A percentile compares a stretch with the other conserved stretches of the same genome.
Evolutionary conservation across 371 early-diverging fungal species (phyloP).

Genomic region (Mucor plumbeus): DNA sequence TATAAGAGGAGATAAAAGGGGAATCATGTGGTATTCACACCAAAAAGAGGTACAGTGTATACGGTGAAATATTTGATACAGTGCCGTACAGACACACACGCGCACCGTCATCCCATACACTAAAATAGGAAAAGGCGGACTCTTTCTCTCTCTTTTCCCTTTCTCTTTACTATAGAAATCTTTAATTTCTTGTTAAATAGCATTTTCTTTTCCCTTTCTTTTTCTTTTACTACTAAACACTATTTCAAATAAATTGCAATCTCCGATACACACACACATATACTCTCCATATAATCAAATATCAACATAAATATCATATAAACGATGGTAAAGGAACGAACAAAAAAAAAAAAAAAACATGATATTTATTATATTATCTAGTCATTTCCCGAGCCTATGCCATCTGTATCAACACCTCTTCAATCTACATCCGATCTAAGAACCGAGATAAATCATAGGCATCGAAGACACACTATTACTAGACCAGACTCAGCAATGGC

Average conservation of each 20-base stretch:
- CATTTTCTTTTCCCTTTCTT: slow-evolving; percentile 7
- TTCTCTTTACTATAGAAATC: too few species aligned
- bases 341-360: neutral
- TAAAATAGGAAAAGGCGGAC: slow-evolving; percentile 15
- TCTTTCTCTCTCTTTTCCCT: neutral
- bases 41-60: neutral
- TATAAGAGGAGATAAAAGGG: slow-evolving; percentile 2
- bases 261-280: too few species aligned
- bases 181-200: neutral
- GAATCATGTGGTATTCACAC: slow-evolving; percentile 25
- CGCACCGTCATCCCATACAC: slow-evolving; percentile 10
- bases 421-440: slow-evolving; percentile 7
- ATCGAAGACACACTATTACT: slow-evolving; percentile 45
- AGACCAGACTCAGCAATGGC: slow-evolving; percentile 48
- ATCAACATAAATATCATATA: neutral
- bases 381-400: slow-evolving; percentile 33
- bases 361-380: neutral
- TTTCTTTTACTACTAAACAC: neutral
- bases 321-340: slow-evolving; percentile 15
- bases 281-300: neutral
- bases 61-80: neutral
- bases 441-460: slow-evolving; percentile 17
- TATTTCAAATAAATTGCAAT: too few species aligned
- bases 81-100: neutral
- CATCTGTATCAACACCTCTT: slow-evolving; percentile 36